Percentiles rank a stretch among this genome's conserved stretches.
Evolutionary conservation across 1,139 yeast genomes (phyloP).

Genomic region (Scheffersomyces lignicola): DNA sequence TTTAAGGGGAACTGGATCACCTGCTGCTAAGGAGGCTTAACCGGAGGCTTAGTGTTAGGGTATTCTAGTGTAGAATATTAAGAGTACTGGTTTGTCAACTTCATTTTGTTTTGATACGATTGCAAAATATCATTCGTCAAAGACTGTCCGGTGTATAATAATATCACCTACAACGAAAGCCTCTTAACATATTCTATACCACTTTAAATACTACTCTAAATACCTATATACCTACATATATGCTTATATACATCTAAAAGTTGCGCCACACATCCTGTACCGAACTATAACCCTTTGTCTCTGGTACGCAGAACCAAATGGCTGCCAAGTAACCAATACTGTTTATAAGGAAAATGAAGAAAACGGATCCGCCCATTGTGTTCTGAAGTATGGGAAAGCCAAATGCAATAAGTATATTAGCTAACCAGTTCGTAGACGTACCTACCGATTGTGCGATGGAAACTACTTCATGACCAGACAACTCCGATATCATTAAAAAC

Average conservation of each 20-base stretch:
- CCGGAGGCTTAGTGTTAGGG: too few relatives aligned
- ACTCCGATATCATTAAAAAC: conserved; percentile 77
- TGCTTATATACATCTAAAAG: conserved; percentile 1
- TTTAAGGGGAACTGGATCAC: too few relatives aligned
- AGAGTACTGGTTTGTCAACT: too few relatives aligned
- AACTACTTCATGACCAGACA: conserved; percentile 69
- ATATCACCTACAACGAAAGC: background rate
- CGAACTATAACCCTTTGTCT: conserved; percentile 29
- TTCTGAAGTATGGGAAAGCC: conserved; percentile 57
- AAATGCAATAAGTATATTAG: conserved; percentile 76
- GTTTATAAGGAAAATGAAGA: conserved; percentile 27
- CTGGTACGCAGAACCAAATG: conserved; percentile 30
- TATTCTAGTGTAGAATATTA: too few relatives aligned
- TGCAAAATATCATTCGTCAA: too few relatives aligned
- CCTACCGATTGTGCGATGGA: conserved; percentile 88
- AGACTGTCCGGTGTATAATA: too few relatives aligned
- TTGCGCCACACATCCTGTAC: conserved; percentile 31
- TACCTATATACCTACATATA: background rate
- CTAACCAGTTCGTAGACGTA: conserved; percentile 80
- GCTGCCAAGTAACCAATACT: conserved; percentile 21
- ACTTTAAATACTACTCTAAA: conserved; percentile 4
- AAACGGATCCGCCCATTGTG: conserved; percentile 29
- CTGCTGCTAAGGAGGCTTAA: too few relatives aligned
- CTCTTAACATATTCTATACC: conserved; percentile 2
- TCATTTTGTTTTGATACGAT: too few relatives aligned